phyloP scores from a whole-genome alignment of 768 basidiomycete species.

The Russula dissimulans region DNA sequence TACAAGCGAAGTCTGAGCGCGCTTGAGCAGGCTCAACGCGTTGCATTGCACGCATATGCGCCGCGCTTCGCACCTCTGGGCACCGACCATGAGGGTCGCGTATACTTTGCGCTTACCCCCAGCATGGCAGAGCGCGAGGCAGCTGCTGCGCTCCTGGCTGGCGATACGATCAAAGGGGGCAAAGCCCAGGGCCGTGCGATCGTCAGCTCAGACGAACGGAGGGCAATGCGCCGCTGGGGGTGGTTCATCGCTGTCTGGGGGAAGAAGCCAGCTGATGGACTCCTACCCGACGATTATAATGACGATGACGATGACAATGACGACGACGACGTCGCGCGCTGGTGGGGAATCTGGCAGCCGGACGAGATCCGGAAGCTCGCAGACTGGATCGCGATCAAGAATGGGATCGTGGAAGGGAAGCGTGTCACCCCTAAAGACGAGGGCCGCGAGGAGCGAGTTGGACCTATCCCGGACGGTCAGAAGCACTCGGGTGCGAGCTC shows the following conservation, averaged over 20 bases:
- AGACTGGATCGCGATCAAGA: conserved; percentile 52
- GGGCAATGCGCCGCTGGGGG: conserved; percentile 50
- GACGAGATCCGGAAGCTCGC: conserved; percentile 55
- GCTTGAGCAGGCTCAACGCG: conserved; percentile 48
- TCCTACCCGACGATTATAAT: conserved; percentile 9
- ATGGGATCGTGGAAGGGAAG: conserved; percentile 31
- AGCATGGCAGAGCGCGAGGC: conserved; percentile 47
- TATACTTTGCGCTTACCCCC: conserved; percentile 60
- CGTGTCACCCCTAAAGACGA: conserved; percentile 1
- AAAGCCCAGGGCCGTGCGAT: conserved; percentile 34
- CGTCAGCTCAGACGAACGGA: conserved; percentile 41
- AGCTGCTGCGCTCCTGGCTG: conserved; percentile 29
- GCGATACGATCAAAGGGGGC: conserved; percentile 28
- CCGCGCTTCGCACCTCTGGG: conserved; percentile 58
- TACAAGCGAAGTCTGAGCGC: conserved; percentile 43
- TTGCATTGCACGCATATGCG: conserved; percentile 36
- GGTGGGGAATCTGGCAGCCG: conserved; percentile 71
- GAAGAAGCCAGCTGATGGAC: conserved; percentile 31
- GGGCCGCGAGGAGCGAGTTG: not conserved
- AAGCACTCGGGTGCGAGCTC: not conserved
- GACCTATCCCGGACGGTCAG: not conserved
- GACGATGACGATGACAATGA: conserved; percentile 25
- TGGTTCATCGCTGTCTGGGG: conserved; percentile 79
- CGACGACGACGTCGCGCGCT: conserved; percentile 39
- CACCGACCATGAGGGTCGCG: conserved; percentile 54